Base-by-base conservation (phyloP, 352 stramenopile species). In the Phytophthora fragariae region DNA sequence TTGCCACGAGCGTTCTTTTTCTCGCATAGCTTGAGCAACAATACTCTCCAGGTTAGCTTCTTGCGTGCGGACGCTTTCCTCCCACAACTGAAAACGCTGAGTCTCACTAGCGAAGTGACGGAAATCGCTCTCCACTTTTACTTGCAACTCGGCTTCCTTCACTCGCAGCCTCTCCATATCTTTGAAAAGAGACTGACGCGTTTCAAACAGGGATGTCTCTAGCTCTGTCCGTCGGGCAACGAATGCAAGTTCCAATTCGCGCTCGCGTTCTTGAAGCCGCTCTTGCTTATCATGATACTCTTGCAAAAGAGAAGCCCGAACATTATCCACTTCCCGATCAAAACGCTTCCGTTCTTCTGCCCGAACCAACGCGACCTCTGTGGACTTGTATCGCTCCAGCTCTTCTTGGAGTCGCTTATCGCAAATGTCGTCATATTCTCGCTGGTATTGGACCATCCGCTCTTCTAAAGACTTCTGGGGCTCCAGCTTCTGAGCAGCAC, bases 191-290 rank as follows among this genome's bases (percentile, higher is more conserved):
- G 68, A 71, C 68, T 94, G 87, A 0, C 87, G 68, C 4, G 77
- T 90, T 66, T 87, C 81, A 57, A 92, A 94, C n/a, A 92, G 56
- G 11, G 83, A 84, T 5, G 76, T 80, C 60, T 94, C 87, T 0
- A 94, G 60, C 56, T 91, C 81, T 0, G 80, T 83, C 68, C 77
- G 74, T 9, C 83, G 80, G 0, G 72, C 62, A 7, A 84, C 74
- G 73, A 90, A 92, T 33, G 68, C 70, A 50, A 91, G 68, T 27
- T 94, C 85, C n/a, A 92, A 69, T 27, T 92, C 83, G 21, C 76
- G 79, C 37, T 92, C 77, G n/a, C 72, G 79, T 33, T 94, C 83
- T 46, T 88, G 73, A 3, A 92, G 65, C 10, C 75, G 72, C 37
- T 82, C 68, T 4, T 85, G 69, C 7, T 84, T 83, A 15, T 84